Percentiles rank a stretch among this genome's conserved stretches.
Evolutionary conservation across 2,329 filamentous ascomycete species (phyloP).

Genomic region (Aspergillus fumigatus): DNA sequence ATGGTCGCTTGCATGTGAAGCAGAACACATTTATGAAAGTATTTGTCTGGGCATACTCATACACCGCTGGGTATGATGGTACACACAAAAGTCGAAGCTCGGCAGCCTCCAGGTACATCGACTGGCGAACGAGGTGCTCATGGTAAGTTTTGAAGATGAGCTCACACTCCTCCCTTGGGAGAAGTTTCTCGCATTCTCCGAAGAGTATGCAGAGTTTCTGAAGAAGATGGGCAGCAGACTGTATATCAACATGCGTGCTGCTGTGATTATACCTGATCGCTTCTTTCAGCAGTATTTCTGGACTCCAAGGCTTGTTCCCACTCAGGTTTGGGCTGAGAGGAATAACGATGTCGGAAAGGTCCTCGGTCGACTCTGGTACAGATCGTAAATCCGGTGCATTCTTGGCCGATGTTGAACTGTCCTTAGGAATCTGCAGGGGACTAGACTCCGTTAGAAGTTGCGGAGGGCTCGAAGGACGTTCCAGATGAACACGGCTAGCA

Average conservation of each 20-base stretch:
- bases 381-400: slow-evolving; percentile 2
- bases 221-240: slow-evolving; percentile 39
- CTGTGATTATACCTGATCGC: slow-evolving; percentile 39
- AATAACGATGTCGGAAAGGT: slow-evolving; percentile 22
- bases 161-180: slow-evolving; percentile 48
- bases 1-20: slow-evolving; percentile 53
- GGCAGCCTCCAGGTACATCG: slow-evolving; percentile 47
- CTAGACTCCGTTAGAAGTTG: slow-evolving; percentile 34
- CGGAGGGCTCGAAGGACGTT: slow-evolving; percentile 40
- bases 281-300: slow-evolving; percentile 35
- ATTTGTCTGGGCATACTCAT: slow-evolving; percentile 53
- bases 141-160: slow-evolving; percentile 55
- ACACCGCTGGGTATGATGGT: slow-evolving; percentile 52
- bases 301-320: slow-evolving; percentile 36
- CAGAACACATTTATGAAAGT: slow-evolving; percentile 53
- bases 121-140: slow-evolving; percentile 47
- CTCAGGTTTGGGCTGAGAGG: slow-evolving; percentile 29
- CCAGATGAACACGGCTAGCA: slow-evolving; percentile 35
- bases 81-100: slow-evolving; percentile 54
- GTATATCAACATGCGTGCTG: slow-evolving; percentile 34
- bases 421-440: slow-evolving; percentile 18
- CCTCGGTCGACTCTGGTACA: slow-evolving; percentile 13
- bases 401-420: slow-evolving; percentile 1
- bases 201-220: slow-evolving; percentile 39
- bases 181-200: slow-evolving; percentile 32